Base-by-base conservation (phyloP, 2,329 filamentous ascomycete genomes). In the Fusarium albosuccineum region DNA sequence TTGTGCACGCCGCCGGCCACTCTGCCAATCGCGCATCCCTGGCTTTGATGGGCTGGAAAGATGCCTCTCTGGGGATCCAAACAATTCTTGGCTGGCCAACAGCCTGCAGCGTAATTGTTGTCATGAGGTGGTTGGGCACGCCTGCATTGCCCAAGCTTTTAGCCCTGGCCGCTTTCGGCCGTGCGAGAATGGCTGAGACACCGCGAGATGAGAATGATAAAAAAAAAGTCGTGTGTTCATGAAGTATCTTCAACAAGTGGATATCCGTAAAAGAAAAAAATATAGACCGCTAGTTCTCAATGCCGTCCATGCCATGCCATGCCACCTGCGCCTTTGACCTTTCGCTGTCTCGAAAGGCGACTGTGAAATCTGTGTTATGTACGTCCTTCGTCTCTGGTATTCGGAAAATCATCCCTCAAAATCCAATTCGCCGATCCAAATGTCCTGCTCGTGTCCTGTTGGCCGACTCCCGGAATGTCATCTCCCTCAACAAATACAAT, bases 191-290 rank as follows among this genome's bases (percentile, higher is more conserved):
- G 3, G 22, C 40, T 8, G 13, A 55, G 34, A 42, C 29, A 48
- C 60, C 48, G 36, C 22, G 34, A 54, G 34, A n/a, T 13, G 26
- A 46, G n/a, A 39, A n/a, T 26, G n/a, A 10, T 13, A 6, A 22
- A 36, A 34, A 36, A 34, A 34, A 33, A 9, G 11, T 39, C 14
- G 42, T 44, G 16, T 58, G n/a, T 55, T 49, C 48, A 37, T 17
- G 51, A 67, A 67, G 45, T 70, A 46, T 70, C 64, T 55, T 64
- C 61, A 64, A 66, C 66, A 68, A 68, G 64, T 70, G 69, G 66
- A 66, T 71, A 71, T 71, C 61, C 57, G 45, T 22, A 22, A 22
- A 22, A 22, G 22, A 22, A 22, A 70, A 70, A 59, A 59, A 59
- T 67, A 60, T 56, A 66, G 57, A 70, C 67, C 64, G 67, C 61